Evolutionary conservation across 441 rosid species (phyloP), one percentile per base, ranked within the genome.

Genomic region (Euphorbia schlechtendalii): DNA sequence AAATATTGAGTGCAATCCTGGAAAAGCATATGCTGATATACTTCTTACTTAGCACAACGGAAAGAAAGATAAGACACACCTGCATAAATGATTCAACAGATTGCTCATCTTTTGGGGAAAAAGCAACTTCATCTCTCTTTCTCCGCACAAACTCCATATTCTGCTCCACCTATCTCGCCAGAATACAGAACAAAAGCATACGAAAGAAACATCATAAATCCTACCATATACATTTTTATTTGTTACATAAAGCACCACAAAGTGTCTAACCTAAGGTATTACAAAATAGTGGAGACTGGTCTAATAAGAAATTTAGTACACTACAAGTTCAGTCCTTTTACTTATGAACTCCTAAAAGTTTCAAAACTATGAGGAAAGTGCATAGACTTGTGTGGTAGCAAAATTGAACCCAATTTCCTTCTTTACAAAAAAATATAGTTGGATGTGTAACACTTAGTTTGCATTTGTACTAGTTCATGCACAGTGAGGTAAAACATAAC

Each of bases 71-170:
- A 10, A 58, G 46, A 58, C 14, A 30, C 55, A 86, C 92, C 85
- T 86, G 89, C 60, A 86, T 81, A 79, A 90, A 93, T 40, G 85
- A 69, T 59, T 86, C 97, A 43, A 72, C 81, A 32, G 82, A 66
- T 77, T 87, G 84, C 65, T 83, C 86, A 80, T 93, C 93, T 68
- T 77, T 88, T 14, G 99, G 97, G 24, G 96, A 94, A 74, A 85
- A 94, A 51, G 92, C 77, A 60, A 80, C 89, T 28, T 87, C 98
- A 21, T 91, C 98, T 82, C 99, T 86, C 74, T 81, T 89, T 85
- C 77, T 83, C 64, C 72, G 80, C 72, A 94, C 86, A 79, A 78
- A 87, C 65, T 86, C 90, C 40, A 85, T 63, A 59, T 94, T 87
- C 77, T 77, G 73, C 79, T 89, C 96, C 66, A 89, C 96, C 98